Base-by-base conservation (phyloP, 2,329 filamentous ascomycete species). In the Endothia cerciana region DNA sequence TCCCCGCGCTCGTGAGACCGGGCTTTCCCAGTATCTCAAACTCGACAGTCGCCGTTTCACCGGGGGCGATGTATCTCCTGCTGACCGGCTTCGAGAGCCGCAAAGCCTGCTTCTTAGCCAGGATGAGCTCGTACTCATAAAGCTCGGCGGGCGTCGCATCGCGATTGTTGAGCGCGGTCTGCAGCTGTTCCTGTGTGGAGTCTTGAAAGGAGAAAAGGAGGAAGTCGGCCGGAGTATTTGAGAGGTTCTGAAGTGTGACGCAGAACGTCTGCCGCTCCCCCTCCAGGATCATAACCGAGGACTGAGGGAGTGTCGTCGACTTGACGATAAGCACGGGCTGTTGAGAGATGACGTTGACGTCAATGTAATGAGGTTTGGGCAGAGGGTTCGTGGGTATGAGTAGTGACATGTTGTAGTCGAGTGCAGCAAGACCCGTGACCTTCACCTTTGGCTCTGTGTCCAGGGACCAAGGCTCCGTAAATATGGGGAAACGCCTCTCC, bases 271-370 rank as follows among this genome's bases (percentile, higher is more conserved):
- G 89, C 28, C 85, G 86, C 77, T 99, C 94, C 53, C 95, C 95
- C 78, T 98, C 94, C 6, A 99, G 82, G 13, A 99, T 85, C 93
- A 97, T 97, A 43, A 97, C 81, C 11, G 93, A 91, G 28, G 91
- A 92, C 73, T 97, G 94, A 0, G 91, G 87, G 1, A 97, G 83
- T 15, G 90, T 92, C 3, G 90, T 91, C 8, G 89, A 89, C 73
- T 91, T 90, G 25, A 97, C 84, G 3, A 89, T 80, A 3, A 98
- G 80, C 3, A 92, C 79, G 6, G 95, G 95, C 74, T 97, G 93
- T 55, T 88, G 82, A 2, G 88, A 84, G 65, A 97, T 93, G 30
- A 97, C 92, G 62, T 87, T 92, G 51, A 96, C 83, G 30, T 83
- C 82, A 58, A 94, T 74, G 6, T 76, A 80, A 49, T 83, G 80